Percentiles rank a stretch among this genome's conserved stretches.
These are phyloP conservation scores for Tribonema minus DNA, from an alignment of 108 stramenopile genomes.

Conservation along the genomic window DNA sequence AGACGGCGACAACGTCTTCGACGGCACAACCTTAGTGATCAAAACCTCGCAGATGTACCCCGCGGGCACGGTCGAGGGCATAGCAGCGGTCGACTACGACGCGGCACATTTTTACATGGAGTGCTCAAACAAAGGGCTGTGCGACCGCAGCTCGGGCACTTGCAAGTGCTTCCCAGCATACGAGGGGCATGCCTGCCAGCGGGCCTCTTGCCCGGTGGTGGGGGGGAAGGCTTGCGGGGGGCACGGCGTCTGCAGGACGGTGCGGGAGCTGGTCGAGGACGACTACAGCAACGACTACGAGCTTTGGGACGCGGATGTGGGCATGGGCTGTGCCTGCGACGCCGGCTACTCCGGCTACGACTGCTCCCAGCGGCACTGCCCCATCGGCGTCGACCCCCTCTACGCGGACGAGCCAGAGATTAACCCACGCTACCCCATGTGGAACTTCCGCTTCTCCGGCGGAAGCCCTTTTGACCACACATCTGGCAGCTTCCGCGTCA, in stretches of 20 bases:
- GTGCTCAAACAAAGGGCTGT: slow-evolving; percentile 78
- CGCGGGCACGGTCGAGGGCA: slow-evolving; percentile 59
- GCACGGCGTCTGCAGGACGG: slow-evolving; percentile 54
- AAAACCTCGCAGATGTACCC: slow-evolving; percentile 62
- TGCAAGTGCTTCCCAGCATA: slow-evolving; percentile 74
- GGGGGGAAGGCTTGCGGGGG: too few relatives aligned
- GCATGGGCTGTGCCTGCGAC: slow-evolving; percentile 67
- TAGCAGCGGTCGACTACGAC: slow-evolving; percentile 26
- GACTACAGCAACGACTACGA: slow-evolving; percentile 63
- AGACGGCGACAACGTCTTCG: slow-evolving; percentile 38
- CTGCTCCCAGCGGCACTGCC: slow-evolving; percentile 60
- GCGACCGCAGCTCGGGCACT: slow-evolving; percentile 65
- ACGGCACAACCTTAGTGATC: slow-evolving; percentile 43
- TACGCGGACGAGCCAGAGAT: slow-evolving; percentile 65
- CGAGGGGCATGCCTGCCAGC: slow-evolving; percentile 70
- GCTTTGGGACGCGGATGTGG: slow-evolving; percentile 70
- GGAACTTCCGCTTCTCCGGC: slow-evolving; percentile 48
- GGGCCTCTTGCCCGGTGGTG: slow-evolving; percentile 68
- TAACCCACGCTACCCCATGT: slow-evolving; percentile 56
- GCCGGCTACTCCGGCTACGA: slow-evolving; percentile 64
- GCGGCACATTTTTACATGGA: slow-evolving; percentile 67
- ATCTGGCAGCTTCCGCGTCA: slow-evolving; percentile 64
- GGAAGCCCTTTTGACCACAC: too few relatives aligned
- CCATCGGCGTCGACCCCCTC: slow-evolving; percentile 66
- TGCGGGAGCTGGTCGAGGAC: slow-evolving; percentile 35